A percentile compares a stretch with the other conserved stretches of the same genome.
Conservation (phyloP, 495 filamentous ascomycete species). For the Aspergillus baeticus region DNA sequence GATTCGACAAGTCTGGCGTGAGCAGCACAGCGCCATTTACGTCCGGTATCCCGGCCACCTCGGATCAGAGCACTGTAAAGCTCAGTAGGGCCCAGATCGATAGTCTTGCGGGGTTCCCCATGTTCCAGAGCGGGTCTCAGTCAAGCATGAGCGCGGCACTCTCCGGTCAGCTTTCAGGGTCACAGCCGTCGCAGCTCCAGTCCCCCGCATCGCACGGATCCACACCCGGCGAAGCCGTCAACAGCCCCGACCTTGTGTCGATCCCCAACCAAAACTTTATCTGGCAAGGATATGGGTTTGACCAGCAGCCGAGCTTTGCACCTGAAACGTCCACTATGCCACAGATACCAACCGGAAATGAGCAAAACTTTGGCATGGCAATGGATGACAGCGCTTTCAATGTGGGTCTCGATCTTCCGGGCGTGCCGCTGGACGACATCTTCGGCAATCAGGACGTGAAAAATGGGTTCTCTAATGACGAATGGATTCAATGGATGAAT, state of each 20-base stretch:
- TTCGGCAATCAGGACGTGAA: constrained; percentile 36
- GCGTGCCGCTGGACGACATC: constrained; percentile 44
- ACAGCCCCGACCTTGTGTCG: constrained; percentile 47
- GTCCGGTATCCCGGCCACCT: constrained; percentile 17
- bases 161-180: constrained; percentile 29
- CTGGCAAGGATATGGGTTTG: constrained; percentile 44
- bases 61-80: constrained; percentile 9
- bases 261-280: constrained; percentile 46
- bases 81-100: constrained; percentile 26
- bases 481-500: constrained; percentile 49
- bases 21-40: constrained; percentile 10
- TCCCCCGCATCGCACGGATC: constrained; percentile 37
- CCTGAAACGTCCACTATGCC: constrained; percentile 22
- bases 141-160: constrained; percentile 27
- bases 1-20: constrained; percentile 23
- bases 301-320: constrained; percentile 25
- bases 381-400: constrained; percentile 30
- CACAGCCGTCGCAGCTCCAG: constrained; percentile 32
- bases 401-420: constrained; percentile 32
- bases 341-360: constrained; percentile 17
- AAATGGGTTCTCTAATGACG: constrained; percentile 28
- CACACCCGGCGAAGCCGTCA: constrained; percentile 33
- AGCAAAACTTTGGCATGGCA: constrained; percentile 30
- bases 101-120: constrained; percentile 26
- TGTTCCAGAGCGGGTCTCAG: constrained; percentile 23